Evolutionary conservation across 495 filamentous ascomycete species (phyloP), one percentile per base, ranked within the genome.

Genomic region (Beverwykella pulmonaria): DNA sequence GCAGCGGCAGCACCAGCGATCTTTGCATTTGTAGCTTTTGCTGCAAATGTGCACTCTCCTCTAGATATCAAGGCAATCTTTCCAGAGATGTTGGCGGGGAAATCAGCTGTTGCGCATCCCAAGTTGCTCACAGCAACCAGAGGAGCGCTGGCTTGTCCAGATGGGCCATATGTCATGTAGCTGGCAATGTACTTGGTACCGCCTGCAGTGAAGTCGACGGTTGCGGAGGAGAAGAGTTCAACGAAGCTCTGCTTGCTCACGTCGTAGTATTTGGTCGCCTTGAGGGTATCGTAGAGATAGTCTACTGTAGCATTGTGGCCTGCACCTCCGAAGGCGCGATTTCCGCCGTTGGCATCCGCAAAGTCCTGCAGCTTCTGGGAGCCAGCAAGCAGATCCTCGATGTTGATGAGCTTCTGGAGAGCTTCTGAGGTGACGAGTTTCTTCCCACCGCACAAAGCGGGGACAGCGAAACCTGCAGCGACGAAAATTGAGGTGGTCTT

Each of bases 281-380:
- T 71, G 48, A 88, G 75, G 46, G 80, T 76, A 30, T 80, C 71
- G 70, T 84, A 84, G 68, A 92, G 74, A 60, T 80, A 92, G 49
- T 89, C 79, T 57, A 88, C 82, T 0, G 86, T 92, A 63, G 81
- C 80, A 52, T 86, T 83, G 75, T 91, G 88, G 30, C 87, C 87
- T 5, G 73, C 70, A 29, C 82, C 76, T 25, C 87, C 86, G 68
- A 89, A 87, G 23, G 85, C 84, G 47, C 88, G 81, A 68, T 84
- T 85, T 36, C 78, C 76, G 29, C 79, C 77, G 59, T 79, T 76
- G 19, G 77, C 68, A 64, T 83, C 82, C 15, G 82, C 82, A 55
- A 84, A 76, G 61, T 78, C 74, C 64, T 83, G 74, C 23, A 83
- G 78, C 20, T 71, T 64, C 67, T 79, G 73, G 3, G 79, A 55